Base-by-base conservation (phyloP, 495 filamentous ascomycete species). In the Friedmanniomyces simplex region DNA sequence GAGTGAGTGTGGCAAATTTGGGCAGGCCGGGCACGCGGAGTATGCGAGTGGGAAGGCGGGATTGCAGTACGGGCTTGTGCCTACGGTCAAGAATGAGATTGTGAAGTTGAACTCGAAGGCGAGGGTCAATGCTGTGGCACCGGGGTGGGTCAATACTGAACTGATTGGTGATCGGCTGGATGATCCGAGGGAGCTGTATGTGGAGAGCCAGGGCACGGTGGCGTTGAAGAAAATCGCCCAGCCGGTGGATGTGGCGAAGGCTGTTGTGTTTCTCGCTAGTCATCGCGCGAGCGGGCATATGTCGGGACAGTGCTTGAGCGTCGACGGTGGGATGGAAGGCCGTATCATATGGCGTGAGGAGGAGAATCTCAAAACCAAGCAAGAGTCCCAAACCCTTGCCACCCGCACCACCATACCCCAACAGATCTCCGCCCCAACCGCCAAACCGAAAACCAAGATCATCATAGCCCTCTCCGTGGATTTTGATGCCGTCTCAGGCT, bases 401-500 rank as follows among this genome's bases (percentile, higher is more conserved):
- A 45, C 28, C 57, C 8, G 20, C 3, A 16, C 32, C 13, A 18
- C 68, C 5, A 71, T 70, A 16, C 68, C 68, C 12, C 64, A 57
- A 1, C 45, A 54, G 16, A 14, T 73, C 11, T 58, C 64, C 16
- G 55, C 62, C 11, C 60, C 68, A 49, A 3, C 24, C 20, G 13
- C 11, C 12, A 60, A 63, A 50, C 65, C 67, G 22, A 64, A 64
- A 30, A 73, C 69, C 37, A 75, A 68, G 34, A 74, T 84, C 58
- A 76, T 76, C 20, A 67, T 84, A 16, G 69, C 76, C 13, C 63
- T 80, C 14, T 79, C 79, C 1, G 70, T 84, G 32, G 80, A 84
- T 58, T 76, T 84, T 36, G 81, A 83, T 58, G 79, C 79, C 20
- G 74, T 84, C 0, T 81, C 79, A 0, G 79, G 79, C 14, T 82